Evolutionary conservation across 1,284 basidiomycete species (phyloP).

Genomic region (Neotropicomus parvogracilis): DNA sequence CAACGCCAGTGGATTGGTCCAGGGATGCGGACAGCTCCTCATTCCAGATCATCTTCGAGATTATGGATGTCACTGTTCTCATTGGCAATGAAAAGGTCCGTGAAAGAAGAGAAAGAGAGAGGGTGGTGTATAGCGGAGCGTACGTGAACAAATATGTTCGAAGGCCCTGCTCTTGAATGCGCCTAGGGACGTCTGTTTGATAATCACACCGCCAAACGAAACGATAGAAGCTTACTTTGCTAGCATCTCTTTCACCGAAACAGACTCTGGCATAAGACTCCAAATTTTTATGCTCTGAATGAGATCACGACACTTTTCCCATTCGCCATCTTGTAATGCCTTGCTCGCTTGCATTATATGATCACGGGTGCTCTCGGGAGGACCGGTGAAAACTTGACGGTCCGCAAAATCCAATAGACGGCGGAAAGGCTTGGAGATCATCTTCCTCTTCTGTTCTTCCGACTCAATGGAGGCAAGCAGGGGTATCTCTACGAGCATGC

Average conservation of each 20-base stretch:
- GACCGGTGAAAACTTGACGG: constrained; percentile 96
- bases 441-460: constrained; percentile 88
- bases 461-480: constrained; percentile 91
- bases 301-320: constrained; percentile 92
- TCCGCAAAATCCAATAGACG: constrained; percentile 96
- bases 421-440: constrained; percentile 94
- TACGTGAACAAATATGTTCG: constrained; percentile 99
- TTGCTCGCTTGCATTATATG: constrained; percentile 99
- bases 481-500: constrained; percentile 98
- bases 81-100: constrained; percentile 84
- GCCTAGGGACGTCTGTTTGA: constrained; percentile 44
- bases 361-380: constrained; percentile 97
- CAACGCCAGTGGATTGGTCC: constrained; percentile 83
- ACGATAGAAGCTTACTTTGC: constrained; percentile 60
- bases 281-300: constrained; percentile 97
- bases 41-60: constrained; percentile 99
- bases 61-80: constrained; percentile 83
- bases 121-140: constrained; percentile 88
- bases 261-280: constrained; percentile 89
- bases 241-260: constrained; percentile 91
- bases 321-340: constrained; percentile 94
- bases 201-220: constrained; percentile 1
- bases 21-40: constrained; percentile 94
- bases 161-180: constrained; percentile 97
- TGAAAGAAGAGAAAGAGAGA: constrained; percentile 85